These are phyloP conservation scores for Cladophialophora chaetospira DNA, from an alignment of 2,329 filamentous ascomycete species.

Conservation along the genomic window DNA sequence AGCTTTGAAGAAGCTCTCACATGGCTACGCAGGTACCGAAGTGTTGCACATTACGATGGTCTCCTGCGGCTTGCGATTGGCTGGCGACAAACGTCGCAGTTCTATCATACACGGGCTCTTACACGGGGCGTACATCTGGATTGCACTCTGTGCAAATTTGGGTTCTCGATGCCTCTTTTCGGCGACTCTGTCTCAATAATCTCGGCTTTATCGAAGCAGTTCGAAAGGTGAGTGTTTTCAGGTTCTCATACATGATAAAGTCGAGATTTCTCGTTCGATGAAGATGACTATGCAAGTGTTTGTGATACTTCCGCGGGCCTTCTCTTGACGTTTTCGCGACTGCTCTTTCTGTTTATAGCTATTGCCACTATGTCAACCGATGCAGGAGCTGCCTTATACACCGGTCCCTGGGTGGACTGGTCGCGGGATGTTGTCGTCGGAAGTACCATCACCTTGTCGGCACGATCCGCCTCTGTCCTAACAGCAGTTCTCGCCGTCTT, in stretches of 20 bases:
- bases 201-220: background rate
- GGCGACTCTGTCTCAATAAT: background rate
- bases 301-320: no score
- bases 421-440: constrained; percentile 32
- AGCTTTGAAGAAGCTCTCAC: background rate
- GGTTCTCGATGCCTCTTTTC: background rate
- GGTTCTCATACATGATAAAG: background rate
- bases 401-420: constrained; percentile 36
- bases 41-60: background rate
- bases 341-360: background rate
- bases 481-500: constrained; percentile 37
- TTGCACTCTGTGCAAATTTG: background rate
- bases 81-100: background rate
- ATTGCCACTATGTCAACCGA: background rate
- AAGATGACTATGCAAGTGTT: background rate
- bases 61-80: background rate
- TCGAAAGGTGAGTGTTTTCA: background rate
- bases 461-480: constrained; percentile 30
- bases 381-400: constrained; percentile 24
- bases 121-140: background rate
- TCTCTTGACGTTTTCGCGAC: no score
- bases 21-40: background rate
- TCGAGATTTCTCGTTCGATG: background rate
- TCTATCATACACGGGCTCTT: background rate
- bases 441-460: constrained; percentile 35